These are phyloP conservation scores for Sporisorium sorghi DNA, from an alignment of 1,284 basidiomycete genomes.

Conservation along the genomic window DNA sequence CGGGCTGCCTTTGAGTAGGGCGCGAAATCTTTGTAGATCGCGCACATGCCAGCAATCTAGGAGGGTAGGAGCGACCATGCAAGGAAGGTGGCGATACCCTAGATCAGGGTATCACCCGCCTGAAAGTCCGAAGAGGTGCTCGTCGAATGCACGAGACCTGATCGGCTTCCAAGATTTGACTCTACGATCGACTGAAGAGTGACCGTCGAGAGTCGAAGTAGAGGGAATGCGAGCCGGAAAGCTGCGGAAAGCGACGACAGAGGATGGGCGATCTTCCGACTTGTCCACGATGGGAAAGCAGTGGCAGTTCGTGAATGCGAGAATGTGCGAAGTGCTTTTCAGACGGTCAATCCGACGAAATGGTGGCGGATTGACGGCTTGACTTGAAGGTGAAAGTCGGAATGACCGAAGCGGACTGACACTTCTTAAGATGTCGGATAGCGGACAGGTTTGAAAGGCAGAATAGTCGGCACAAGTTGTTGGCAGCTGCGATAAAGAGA, in stretches of 20 bases:
- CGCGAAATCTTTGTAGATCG: slow-evolving; percentile 62
- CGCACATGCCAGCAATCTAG: slow-evolving; percentile 66
- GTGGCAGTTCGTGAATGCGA: not conserved
- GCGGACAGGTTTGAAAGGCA: not conserved
- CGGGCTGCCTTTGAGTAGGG: slow-evolving; percentile 58
- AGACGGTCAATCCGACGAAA: too few species aligned
- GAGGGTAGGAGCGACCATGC: slow-evolving; percentile 60
- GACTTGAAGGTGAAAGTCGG: not conserved
- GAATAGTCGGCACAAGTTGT: not conserved
- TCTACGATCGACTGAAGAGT: slow-evolving; percentile 15
- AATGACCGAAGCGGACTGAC: not conserved
- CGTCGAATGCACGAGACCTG: slow-evolving; percentile 27
- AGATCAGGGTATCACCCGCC: slow-evolving; percentile 48
- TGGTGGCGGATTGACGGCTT: too few species aligned
- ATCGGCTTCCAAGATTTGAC: slow-evolving; percentile 43
- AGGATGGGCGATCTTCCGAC: too few species aligned
- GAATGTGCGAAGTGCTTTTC: not conserved
- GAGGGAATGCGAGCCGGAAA: not conserved
- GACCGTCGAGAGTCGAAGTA: slow-evolving; percentile 14
- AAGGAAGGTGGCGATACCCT: slow-evolving; percentile 46
- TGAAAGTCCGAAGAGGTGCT: slow-evolving; percentile 30
- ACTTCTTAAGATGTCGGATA: not conserved
- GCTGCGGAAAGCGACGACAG: not conserved
- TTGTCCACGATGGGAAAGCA: not conserved
- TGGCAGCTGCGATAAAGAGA: not conserved